Evolutionary conservation across 1,139 yeast species (phyloP), one percentile per base, ranked within the genome.

Genomic region (Debaryomyces sp.): DNA sequence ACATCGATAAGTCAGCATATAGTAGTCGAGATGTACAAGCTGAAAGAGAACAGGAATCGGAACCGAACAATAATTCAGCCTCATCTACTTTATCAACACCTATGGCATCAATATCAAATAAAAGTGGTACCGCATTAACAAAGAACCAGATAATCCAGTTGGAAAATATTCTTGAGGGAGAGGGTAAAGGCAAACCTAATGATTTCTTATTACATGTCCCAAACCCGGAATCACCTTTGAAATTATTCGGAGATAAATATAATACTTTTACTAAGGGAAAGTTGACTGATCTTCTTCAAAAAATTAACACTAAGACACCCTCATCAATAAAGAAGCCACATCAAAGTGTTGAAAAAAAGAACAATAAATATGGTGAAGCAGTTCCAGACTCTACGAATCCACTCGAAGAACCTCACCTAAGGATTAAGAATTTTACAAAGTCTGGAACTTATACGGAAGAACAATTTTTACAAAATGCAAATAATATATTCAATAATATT

Each of bases 231-330:
- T 73, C 79, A 1, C 80, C 80, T 0, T 64, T 75, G 46, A 75
- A 75, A 51, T 56, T 75, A 26, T 75, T 69, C 53, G 67, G 68
- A 6, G 68, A 66, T 37, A 64, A 70, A 32, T 75, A 75, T 51
- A 72, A 76, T 53, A 76, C 81, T 0, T 76, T 63, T 48, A 76
- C 80, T 1, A 73, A 71, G 47, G 72, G 69, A 4, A 65, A 66
- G 46, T 62, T 76, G 37, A 67, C 59, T 45, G 75, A 69, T 17
- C 54, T 74, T 5, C 49, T 72, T 36, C 61, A 63, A 30, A 66
- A 66, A 32, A 57, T 70, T 42, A 63, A 67, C 40, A 60, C 63
- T 15, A 54, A 50, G 26, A 53, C 67, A 2, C 49, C 53, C 4
- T 48, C 43, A 8, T 47, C 53, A 22, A 45, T 46, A 38, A 43